Conservation (phyloP, 2,329 filamentous ascomycete species). For the Sarocladiaceae sp. region DNA sequence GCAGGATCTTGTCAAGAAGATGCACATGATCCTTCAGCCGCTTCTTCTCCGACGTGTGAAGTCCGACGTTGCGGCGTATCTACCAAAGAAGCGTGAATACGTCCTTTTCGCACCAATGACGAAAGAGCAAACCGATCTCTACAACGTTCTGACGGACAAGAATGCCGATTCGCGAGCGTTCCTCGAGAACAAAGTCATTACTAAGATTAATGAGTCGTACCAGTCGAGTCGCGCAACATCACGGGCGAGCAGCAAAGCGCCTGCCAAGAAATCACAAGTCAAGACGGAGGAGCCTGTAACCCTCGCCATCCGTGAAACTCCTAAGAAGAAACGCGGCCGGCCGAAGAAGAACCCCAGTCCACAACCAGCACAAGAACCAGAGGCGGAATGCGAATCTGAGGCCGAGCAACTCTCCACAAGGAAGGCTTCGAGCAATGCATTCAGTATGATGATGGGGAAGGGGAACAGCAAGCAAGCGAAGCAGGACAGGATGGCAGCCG, state of each 20-base stretch:
- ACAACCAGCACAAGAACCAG: not conserved
- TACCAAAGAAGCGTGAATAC: slow-evolving; percentile 97
- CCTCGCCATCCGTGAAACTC: slow-evolving; percentile 31
- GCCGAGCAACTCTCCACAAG: slow-evolving; percentile 17
- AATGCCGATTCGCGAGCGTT: slow-evolving; percentile 64
- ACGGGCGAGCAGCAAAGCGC: slow-evolving; percentile 11
- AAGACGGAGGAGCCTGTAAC: slow-evolving; percentile 16
- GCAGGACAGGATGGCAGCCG: slow-evolving; percentile 12
- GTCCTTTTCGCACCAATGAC: slow-evolving; percentile 92
- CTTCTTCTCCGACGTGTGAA: slow-evolving; percentile 86
- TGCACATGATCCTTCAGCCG: slow-evolving; percentile 90
- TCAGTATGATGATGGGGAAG: slow-evolving; percentile 50
- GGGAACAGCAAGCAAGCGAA: slow-evolving; percentile 17
- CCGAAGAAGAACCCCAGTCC: slow-evolving; percentile 4
- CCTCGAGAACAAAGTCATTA: slow-evolving; percentile 73
- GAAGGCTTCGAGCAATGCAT: slow-evolving; percentile 42
- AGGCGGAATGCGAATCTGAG: not conserved
- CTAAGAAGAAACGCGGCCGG: slow-evolving; percentile 22
- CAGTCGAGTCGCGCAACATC: slow-evolving; percentile 26
- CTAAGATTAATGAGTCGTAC: slow-evolving; percentile 45
- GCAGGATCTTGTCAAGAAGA: slow-evolving; percentile 57
- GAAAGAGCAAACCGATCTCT: slow-evolving; percentile 84
- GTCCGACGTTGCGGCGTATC: slow-evolving; percentile 81
- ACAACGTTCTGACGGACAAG: slow-evolving; percentile 60
- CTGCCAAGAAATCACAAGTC: slow-evolving; percentile 3